A percentile compares a stretch with the other conserved stretches of the same genome.
Evolutionary conservation across 176 grass and related monocot species (phyloP).

Genomic region (Ensete glaucum): DNA sequence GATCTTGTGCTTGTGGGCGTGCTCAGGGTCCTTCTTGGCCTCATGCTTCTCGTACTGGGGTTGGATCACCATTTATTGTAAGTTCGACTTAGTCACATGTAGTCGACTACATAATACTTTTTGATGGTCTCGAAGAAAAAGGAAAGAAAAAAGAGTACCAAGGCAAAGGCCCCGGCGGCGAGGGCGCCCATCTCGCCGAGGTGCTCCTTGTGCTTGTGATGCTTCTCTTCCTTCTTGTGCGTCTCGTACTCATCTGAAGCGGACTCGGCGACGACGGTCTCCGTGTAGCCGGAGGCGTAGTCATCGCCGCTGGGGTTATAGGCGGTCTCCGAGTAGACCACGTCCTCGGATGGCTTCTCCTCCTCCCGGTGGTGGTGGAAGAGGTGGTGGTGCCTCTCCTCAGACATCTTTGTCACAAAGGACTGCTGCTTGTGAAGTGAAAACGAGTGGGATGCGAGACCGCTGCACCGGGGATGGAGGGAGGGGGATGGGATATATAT

Average conservation of each 20-base stretch:
- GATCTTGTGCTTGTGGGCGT: slow-evolving; percentile 5
- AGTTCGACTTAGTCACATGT: no score
- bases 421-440: no score
- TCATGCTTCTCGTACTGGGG: slow-evolving; percentile 3
- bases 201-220: slow-evolving; percentile 84
- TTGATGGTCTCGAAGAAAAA: no score
- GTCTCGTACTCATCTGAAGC: slow-evolving; percentile 36
- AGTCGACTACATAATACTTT: no score
- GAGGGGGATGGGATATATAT: no score
- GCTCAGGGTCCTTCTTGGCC: slow-evolving; percentile 11
- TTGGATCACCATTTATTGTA: no score
- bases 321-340: background rate
- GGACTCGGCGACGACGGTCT: background rate
- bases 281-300: no score
- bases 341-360: background rate
- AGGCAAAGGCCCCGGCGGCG: slow-evolving; percentile 55
- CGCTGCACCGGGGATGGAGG: no score
- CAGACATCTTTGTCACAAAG: background rate
- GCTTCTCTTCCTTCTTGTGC: slow-evolving; percentile 67
- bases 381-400: background rate
- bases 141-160: slow-evolving; percentile 28
- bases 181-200: slow-evolving; percentile 50
- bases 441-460: no score
- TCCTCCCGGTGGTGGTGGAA: background rate
- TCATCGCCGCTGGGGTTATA: no score